Conservation (phyloP, 2,329 filamentous ascomycete species). For the Xylaria sp. region DNA sequence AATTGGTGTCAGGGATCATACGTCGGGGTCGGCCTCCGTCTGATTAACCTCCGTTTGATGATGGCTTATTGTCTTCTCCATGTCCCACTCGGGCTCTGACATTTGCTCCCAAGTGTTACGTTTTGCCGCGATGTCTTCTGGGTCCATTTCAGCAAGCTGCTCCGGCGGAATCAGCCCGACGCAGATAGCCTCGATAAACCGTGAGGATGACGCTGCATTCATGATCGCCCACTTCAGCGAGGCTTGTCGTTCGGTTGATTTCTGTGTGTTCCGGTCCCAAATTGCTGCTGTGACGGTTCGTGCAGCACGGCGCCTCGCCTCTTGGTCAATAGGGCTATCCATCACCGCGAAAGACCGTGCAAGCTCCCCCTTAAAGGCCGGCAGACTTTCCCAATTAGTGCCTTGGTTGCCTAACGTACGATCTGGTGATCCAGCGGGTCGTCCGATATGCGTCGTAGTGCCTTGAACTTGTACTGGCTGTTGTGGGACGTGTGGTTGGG, state of each 20-base stretch:
- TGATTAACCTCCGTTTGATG: constrained; percentile 11
- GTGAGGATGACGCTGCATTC: constrained; percentile 14
- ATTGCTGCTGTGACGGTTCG: constrained; percentile 18
- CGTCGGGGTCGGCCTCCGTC: constrained; percentile 23
- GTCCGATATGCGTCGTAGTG: constrained; percentile 14
- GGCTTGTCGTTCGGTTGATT: constrained; percentile 5
- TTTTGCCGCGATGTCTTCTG: constrained; percentile 8
- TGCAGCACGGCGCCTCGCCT: constrained; percentile 12
- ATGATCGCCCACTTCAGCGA: constrained; percentile 24
- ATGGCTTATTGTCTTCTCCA: neutral
- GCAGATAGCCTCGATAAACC: constrained; percentile 31
- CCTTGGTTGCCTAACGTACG: neutral
- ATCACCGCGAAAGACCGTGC: constrained; percentile 14
- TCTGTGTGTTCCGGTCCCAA: constrained; percentile 9
- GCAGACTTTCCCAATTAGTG: constrained; percentile 13
- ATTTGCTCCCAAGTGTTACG: constrained; percentile 10
- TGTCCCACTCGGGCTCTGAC: constrained; percentile 20
- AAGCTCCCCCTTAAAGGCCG: constrained; percentile 27
- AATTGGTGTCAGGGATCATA: constrained; percentile 19
- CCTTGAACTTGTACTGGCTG: constrained; percentile 16
- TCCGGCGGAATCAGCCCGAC: constrained; percentile 17
- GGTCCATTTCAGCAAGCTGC: constrained; percentile 23
- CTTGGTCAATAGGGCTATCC: constrained; percentile 2
- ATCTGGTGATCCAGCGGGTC: neutral
- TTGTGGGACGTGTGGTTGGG: neutral